Percentiles rank a stretch among this genome's conserved stretches.
These are phyloP conservation scores for Fusarium beomiforme DNA, from an alignment of 2,329 filamentous ascomycete genomes.

Conservation along the genomic window DNA sequence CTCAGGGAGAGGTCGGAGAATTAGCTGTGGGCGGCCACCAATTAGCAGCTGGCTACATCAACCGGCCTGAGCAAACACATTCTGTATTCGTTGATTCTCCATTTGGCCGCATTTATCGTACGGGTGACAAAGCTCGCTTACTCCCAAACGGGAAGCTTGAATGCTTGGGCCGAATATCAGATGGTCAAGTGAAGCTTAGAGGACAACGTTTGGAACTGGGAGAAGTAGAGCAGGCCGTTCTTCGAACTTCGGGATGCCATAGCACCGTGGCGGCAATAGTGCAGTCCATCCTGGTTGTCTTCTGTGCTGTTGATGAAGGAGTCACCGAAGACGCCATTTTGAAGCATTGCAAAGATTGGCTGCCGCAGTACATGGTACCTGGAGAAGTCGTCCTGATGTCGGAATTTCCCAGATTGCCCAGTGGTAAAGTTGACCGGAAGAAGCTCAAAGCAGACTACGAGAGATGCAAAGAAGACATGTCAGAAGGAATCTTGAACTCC, in stretches of 20 bases:
- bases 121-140: conserved; percentile 83
- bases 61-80: conserved; percentile 78
- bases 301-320: conserved; percentile 67
- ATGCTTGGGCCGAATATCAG: conserved; percentile 81
- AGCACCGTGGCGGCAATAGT: conserved; percentile 74
- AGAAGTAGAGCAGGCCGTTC: conserved; percentile 77
- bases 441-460: conserved; percentile 64
- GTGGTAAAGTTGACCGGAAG: conserved; percentile 84
- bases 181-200: conserved; percentile 86
- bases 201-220: conserved; percentile 86
- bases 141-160: conserved; percentile 76
- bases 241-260: conserved; percentile 70
- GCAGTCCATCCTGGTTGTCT: conserved; percentile 75
- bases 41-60: conserved; percentile 83
- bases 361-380: conserved; percentile 87
- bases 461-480: conserved; percentile 19
- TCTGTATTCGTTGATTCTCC: conserved; percentile 75
- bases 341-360: conserved; percentile 74
- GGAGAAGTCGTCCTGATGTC: conserved; percentile 72
- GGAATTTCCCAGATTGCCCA: conserved; percentile 78
- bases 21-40: conserved; percentile 84
- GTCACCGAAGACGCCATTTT: conserved; percentile 57
- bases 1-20: conserved; percentile 77
- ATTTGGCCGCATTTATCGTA: conserved; percentile 80
- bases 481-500: not conserved